Evolutionary conservation across 306 rosid genomes (phyloP).

Genomic region (Vigna hirtella): DNA sequence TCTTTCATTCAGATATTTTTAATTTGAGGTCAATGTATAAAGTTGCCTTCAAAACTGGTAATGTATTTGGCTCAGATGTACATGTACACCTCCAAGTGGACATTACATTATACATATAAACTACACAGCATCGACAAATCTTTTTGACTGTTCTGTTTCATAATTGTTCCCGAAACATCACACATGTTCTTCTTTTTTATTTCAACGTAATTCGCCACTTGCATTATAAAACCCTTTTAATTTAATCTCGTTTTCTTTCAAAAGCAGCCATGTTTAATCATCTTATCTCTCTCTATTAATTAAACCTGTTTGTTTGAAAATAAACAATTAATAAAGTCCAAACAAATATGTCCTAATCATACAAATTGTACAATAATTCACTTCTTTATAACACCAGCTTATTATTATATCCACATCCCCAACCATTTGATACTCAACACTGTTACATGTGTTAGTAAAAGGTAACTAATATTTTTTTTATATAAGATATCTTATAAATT

Average conservation of each 20-base stretch:
- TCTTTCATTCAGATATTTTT: neutral
- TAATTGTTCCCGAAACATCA: neutral
- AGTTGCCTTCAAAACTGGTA: neutral
- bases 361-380: too few relatives aligned
- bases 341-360: too few relatives aligned
- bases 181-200: neutral
- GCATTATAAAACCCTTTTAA: neutral
- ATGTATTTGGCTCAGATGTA: neutral
- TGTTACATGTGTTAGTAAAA: too few relatives aligned
- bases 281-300: too few relatives aligned
- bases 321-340: too few relatives aligned
- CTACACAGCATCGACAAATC: neutral
- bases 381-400: too few relatives aligned
- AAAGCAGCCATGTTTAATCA: neutral
- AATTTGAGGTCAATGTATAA: neutral
- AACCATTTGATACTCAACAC: too few relatives aligned
- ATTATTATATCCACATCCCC: too few relatives aligned
- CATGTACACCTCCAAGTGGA: neutral
- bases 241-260: neutral
- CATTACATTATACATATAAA: neutral
- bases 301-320: too few relatives aligned
- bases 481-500: too few relatives aligned
- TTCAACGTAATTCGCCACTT: neutral
- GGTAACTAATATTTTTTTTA: too few relatives aligned
- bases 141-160: constrained; percentile 18